These are phyloP conservation scores for Lactarius pseudohatsudake DNA, from an alignment of 768 basidiomycete genomes.

Conservation along the genomic window DNA sequence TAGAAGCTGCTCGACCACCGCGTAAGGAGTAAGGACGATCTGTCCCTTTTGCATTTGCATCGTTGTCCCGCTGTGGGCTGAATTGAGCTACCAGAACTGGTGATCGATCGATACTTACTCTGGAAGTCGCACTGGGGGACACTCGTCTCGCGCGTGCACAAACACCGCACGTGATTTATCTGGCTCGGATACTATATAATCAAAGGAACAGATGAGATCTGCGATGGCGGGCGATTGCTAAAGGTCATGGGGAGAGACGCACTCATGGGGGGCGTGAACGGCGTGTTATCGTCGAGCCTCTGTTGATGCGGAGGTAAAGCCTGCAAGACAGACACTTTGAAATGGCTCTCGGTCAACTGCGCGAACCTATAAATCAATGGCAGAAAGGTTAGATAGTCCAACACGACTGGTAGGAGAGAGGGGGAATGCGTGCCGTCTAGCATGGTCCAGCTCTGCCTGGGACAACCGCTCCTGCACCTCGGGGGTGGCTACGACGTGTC, in stretches of 20 bases:
- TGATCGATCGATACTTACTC: slow-evolving; percentile 49
- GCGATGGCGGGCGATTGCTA: slow-evolving; percentile 11
- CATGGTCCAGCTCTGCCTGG: slow-evolving; percentile 78
- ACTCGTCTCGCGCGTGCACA: slow-evolving; percentile 70
- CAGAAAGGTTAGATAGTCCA: neutral
- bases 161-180: slow-evolving; percentile 78
- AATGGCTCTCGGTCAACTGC: slow-evolving; percentile 72
- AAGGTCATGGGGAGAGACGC: slow-evolving; percentile 32
- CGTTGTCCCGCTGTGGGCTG: slow-evolving; percentile 55
- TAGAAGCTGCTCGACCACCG: slow-evolving; percentile 71
- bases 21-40: slow-evolving; percentile 77
- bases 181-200: slow-evolving; percentile 65
- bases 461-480: slow-evolving; percentile 78
- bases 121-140: slow-evolving; percentile 64
- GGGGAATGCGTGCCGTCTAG: slow-evolving; percentile 54
- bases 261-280: slow-evolving; percentile 78
- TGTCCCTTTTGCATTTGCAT: slow-evolving; percentile 78
- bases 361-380: slow-evolving; percentile 56
- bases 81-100: neutral
- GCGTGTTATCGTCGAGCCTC: slow-evolving; percentile 69
- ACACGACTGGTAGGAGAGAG: neutral
- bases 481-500: slow-evolving; percentile 69
- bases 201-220: slow-evolving; percentile 7
- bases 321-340: slow-evolving; percentile 77
- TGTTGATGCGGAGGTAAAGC: slow-evolving; percentile 76